These are phyloP conservation scores for Abrus precatorius DNA, from an alignment of 306 rosid species.

Conservation along the genomic window DNA sequence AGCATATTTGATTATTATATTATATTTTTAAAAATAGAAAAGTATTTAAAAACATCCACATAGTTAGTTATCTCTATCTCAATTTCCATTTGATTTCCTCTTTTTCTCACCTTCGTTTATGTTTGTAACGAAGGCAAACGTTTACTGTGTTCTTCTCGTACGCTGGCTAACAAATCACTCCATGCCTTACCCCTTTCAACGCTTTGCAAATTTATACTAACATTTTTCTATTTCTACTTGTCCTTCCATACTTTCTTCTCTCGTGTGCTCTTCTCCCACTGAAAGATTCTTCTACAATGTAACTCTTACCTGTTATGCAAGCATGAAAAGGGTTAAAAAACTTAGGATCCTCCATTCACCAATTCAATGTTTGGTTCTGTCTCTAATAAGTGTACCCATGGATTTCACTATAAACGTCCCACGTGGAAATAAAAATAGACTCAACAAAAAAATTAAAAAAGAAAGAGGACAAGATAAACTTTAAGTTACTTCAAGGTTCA, in stretches of 20 bases:
- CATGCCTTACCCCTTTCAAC: neutral
- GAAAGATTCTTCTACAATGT: conserved; percentile 22
- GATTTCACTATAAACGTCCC: neutral
- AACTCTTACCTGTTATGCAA: conserved; percentile 35
- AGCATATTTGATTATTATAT: too few relatives aligned
- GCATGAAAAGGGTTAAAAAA: neutral
- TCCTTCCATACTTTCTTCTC: conserved; percentile 44
- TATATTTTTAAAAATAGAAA: too few relatives aligned
- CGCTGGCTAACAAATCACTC: neutral
- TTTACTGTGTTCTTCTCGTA: neutral
- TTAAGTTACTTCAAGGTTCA: too few relatives aligned
- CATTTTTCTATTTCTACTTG: conserved; percentile 2
- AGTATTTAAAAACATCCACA: too few relatives aligned
- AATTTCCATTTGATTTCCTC: neutral
- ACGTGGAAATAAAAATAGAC: neutral
- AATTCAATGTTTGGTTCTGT: neutral
- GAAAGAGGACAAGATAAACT: too few relatives aligned
- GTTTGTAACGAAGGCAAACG: conserved; percentile 4
- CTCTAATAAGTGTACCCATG: neutral
- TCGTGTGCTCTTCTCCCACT: conserved; percentile 19
- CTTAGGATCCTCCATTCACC: neutral
- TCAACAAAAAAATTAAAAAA: too few relatives aligned
- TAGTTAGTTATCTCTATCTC: too few relatives aligned
- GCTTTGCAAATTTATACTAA: neutral
- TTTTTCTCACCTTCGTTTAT: neutral